Evolutionary conservation across 2,329 filamentous ascomycete genomes (phyloP), one percentile per base, ranked within the genome.

Genomic region (Botrytis tulipae): DNA sequence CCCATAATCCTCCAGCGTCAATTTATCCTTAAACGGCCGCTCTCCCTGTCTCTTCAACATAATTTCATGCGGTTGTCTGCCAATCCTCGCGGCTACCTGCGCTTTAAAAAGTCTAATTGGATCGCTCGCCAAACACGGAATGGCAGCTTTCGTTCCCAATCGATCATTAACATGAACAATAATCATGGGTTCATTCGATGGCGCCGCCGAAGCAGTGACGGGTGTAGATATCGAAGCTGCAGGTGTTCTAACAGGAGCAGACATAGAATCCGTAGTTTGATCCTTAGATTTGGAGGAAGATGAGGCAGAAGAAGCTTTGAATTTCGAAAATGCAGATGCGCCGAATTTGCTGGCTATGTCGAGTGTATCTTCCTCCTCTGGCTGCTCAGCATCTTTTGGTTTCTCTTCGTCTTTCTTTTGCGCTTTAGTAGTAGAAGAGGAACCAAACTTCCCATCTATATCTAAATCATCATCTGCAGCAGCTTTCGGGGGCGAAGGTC

Each of bases 141-240:
- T 96, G 70, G 93, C 92, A 25, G 95, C 93, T 80, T 97, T 97
- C n/a, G 95, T 98, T 20, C 95, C 95, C 51, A 98, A 85, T n/a
- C 95, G 89, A 83, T 98, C 95, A 82, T 98, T 98, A 80, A 98
- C 90, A 79, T 95, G 90, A 29, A 98, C 95, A 70, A 97, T 89
- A 77, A 98, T 98, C 92, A 98, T 97, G 73, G 94, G 91, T 80
- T 97, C 92, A 12, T 84, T 80, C 16, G 82, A 74, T 6, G 75
- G 61, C 44, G 75, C 72, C 57, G 78, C 76, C 32, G 77, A 70
- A 22, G 76, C 69, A 57, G 78, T 68, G 16, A 72, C 51, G 2
- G 62, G 29, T 3, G 71, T 72, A 48, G 62, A 69, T 60, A 72
- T 75, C 29, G 74, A 51, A 48, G 78, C 66, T 29, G 66, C 75